Conservation (phyloP, 306 rosid species). For the Trichosanthes truncata region DNA sequence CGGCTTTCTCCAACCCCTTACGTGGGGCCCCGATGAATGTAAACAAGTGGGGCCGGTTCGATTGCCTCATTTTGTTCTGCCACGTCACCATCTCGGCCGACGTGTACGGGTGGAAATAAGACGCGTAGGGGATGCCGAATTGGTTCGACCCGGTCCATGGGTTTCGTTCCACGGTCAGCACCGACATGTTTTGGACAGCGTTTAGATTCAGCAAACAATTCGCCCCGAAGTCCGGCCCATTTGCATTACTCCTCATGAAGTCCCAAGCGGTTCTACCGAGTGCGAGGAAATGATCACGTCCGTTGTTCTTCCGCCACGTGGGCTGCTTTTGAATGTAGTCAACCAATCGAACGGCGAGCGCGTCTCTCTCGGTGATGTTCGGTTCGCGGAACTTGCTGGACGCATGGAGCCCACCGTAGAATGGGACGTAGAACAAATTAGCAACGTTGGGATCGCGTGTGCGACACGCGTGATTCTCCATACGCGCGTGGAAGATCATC, state of each 20-base stretch:
- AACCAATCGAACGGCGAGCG: constrained; percentile 31
- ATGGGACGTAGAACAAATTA: constrained; percentile 55
- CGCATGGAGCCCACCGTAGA: constrained; percentile 75
- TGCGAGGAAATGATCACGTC: constrained; percentile 58
- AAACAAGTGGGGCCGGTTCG: constrained; percentile 35
- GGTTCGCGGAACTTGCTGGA: constrained; percentile 56
- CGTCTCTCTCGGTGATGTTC: constrained; percentile 42
- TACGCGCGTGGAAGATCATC: constrained; percentile 73
- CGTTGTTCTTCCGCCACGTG: constrained; percentile 24
- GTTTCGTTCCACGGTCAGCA: constrained; percentile 66
- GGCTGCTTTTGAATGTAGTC: constrained; percentile 24
- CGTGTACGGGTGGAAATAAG: constrained; percentile 61
- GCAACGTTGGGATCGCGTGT: constrained; percentile 52
- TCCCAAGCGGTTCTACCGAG: constrained; percentile 87
- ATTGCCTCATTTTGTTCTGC: constrained; percentile 26
- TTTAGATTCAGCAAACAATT: constrained; percentile 50
- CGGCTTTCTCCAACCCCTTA: constrained; percentile 49
- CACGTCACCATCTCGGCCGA: constrained; percentile 23
- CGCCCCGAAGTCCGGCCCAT: constrained; percentile 56
- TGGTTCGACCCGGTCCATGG: constrained; percentile 66
- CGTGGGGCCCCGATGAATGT: constrained; percentile 60
- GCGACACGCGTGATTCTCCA: constrained; percentile 72
- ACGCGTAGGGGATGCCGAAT: constrained; percentile 68
- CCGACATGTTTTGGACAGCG: constrained; percentile 75
- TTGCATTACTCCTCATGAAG: constrained; percentile 38